Evolutionary conservation across 257 asterid species (phyloP).

Genomic region (Jacaranda copaia): DNA sequence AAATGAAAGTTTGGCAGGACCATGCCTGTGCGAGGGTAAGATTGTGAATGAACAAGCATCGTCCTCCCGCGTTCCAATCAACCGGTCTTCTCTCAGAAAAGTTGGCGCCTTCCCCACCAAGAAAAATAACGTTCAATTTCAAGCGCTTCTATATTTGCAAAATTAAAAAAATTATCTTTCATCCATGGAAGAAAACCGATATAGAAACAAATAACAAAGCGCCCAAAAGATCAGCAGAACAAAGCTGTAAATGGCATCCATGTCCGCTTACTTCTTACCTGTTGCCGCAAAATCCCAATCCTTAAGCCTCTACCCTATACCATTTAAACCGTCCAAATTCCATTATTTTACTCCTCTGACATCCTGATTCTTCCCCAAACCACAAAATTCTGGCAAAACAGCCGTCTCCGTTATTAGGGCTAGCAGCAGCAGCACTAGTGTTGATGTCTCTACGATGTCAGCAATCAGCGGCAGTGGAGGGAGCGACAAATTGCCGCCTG

Average conservation of each 20-base stretch:
- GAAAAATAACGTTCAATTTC: too few relatives aligned
- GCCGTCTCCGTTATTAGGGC: constrained; percentile 56
- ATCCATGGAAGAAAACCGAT: constrained; percentile 20
- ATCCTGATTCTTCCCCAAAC: too few relatives aligned
- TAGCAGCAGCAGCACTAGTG: constrained; percentile 39
- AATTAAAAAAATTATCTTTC: too few relatives aligned
- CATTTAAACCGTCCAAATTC: constrained; percentile 40
- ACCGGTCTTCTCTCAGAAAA: neutral
- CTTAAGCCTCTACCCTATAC: constrained; percentile 39
- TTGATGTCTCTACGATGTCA: constrained; percentile 51
- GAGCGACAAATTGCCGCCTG: too few relatives aligned
- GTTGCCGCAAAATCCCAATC: constrained; percentile 47
- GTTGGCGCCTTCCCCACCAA: constrained; percentile 48
- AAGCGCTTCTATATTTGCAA: too few relatives aligned
- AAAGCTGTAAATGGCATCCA: constrained; percentile 61
- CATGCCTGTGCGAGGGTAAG: neutral
- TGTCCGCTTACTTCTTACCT: constrained; percentile 63
- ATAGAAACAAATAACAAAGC: constrained; percentile 19
- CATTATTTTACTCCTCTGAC: too few relatives aligned
- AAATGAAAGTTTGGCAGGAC: neutral
- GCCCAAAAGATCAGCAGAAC: constrained; percentile 10
- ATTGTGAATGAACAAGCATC: constrained; percentile 20
- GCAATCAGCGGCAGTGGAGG: constrained; percentile 37
- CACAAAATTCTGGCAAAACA: too few relatives aligned
- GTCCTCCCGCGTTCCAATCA: constrained; percentile 30